Base-by-base conservation (phyloP, 257 asterid species). In the Nyctanthes arbortristis region DNA sequence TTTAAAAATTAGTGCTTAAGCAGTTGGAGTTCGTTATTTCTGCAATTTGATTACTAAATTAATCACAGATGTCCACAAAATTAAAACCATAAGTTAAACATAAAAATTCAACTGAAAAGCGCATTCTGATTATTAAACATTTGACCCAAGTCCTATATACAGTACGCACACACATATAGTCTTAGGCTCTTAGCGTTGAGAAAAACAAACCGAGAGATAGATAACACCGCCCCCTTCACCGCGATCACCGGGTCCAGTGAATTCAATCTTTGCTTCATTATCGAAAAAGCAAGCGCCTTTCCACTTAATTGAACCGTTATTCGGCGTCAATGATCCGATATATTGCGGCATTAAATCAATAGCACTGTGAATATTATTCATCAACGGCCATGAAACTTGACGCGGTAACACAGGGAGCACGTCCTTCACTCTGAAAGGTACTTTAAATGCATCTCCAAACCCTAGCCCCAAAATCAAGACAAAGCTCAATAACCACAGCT, bases 331-430 rank as follows among this genome's bases (percentile, higher is more conserved):
- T 0, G 99, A 87, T n/a, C 97, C 99, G 45, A 94, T 54, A 66
- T 84, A 94, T 61, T 88, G 87, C 57, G 97, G 99, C 81, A 94
- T 67, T 84, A 94, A 84, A 80, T 94, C 99, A 63, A 91, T 89
- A 56, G 97, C 93, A 67, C 84, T 91, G 79, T 94, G 97, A 56
- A 94, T 22, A 56, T 75, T 89, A 71, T 89, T 91, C 67, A 94
- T 77, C 20, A 91, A 89, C 5, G 99, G 97, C 99, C 97, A 94
- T 32, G 99, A 89, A 16, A 93, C 79, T 88, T 89, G 83, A 55
- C 77, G 92, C 12, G 99, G 97, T 74, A 94, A 75, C 77, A 88
- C 90, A 54, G 97, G 97, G 13, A 94, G 92, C 65, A 94, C 91
- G 79, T 94, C 99, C 9, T 85, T 82, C 45, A 86, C 88, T 73